Evolutionary conservation across 179 eudicot species (phyloP), one percentile per base, ranked within the genome.

Genomic region (Pouteria campechiana): DNA sequence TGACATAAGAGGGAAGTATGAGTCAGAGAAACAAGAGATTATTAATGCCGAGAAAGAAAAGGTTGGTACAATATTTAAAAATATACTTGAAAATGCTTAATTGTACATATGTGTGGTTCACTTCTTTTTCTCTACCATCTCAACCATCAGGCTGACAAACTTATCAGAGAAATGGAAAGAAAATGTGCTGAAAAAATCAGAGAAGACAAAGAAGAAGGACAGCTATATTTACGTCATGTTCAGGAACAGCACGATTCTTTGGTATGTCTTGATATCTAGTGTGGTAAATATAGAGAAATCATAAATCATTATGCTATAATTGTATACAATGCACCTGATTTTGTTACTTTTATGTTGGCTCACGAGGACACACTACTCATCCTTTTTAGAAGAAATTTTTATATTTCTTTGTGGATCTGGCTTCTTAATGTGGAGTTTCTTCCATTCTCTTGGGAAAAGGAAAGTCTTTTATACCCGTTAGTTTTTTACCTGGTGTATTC

Each of bases 1-100:
- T 73, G 94, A 87, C 44, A 87, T 90, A 32, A 72, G 83, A 54
- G 77, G 74, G 68, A 82, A 71, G 76, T 82, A 74, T 48, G 94
- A 82, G 59, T 67, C 63, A 50, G 96, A 86, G 54, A 87, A 87
- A 72, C 78, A 72, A 66, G 88, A 79, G 51, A 71, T 70, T 27
- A 46, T 77, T 50, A 76, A 54, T 42, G 33, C 58, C 55, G 98
- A 82, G 72, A 87, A 77, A 65, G 92, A 77, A 62, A 87, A 90
- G 99, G 96, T 87, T 43, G 25, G 63, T 20, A 52, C 48, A 8
- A 33, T 37, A 25, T 54, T 25, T 22, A 7, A n/a, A n/a, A n/a
- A n/a, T n/a, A n/a, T n/a, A n/a, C n/a, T n/a, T n/a, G n/a, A n/a
- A n/a, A n/a, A n/a, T 43, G 24, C 2, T 49, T 25, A 34, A 22